phyloP scores from a whole-genome alignment of 345 rosid species.

The Gossypium arboreum region DNA sequence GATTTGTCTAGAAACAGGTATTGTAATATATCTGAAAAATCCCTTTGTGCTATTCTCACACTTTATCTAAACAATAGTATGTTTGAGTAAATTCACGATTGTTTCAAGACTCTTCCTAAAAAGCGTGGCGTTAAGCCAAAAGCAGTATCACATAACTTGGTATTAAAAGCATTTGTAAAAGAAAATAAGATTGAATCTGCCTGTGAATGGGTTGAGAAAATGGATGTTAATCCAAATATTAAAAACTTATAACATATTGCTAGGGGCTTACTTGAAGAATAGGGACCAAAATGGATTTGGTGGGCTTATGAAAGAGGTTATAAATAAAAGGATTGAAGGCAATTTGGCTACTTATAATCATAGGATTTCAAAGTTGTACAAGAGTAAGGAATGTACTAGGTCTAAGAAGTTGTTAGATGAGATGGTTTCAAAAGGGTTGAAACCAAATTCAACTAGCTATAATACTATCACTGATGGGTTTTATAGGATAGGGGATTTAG shows the following conservation, averaged over 20 bases:
- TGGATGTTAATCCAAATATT: conserved; percentile 24
- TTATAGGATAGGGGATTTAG: conserved; percentile 25
- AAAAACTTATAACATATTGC: conserved; percentile 22
- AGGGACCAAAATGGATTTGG: conserved; percentile 19
- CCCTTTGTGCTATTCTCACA: conserved; percentile 29
- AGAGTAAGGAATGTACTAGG: conserved; percentile 25
- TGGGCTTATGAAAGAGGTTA: conserved; percentile 24
- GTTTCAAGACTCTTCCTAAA: conserved; percentile 19
- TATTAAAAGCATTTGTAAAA: conserved; percentile 27
- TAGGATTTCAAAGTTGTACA: conserved; percentile 26
- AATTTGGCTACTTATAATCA: conserved; percentile 19
- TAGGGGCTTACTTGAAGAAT: conserved; percentile 25
- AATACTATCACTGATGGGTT: conserved; percentile 26
- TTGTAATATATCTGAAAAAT: conserved; percentile 24
- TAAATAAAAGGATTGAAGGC: conserved; percentile 24
- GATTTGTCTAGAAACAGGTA: conserved; percentile 11
- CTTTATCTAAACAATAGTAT: conserved; percentile 20
- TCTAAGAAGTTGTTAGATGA: conserved; percentile 30
- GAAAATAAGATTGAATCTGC: conserved; percentile 20
- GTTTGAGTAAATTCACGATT: conserved; percentile 16
- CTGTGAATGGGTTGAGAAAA: conserved; percentile 27
- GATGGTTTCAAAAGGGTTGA: conserved; percentile 23
- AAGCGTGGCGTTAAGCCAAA: conserved; percentile 19
- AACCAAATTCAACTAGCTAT: conserved; percentile 26
- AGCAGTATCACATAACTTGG: conserved; percentile 25